These are phyloP conservation scores for Suillus hirtellus DNA, from an alignment of 768 basidiomycete species.

Conservation along the genomic window DNA sequence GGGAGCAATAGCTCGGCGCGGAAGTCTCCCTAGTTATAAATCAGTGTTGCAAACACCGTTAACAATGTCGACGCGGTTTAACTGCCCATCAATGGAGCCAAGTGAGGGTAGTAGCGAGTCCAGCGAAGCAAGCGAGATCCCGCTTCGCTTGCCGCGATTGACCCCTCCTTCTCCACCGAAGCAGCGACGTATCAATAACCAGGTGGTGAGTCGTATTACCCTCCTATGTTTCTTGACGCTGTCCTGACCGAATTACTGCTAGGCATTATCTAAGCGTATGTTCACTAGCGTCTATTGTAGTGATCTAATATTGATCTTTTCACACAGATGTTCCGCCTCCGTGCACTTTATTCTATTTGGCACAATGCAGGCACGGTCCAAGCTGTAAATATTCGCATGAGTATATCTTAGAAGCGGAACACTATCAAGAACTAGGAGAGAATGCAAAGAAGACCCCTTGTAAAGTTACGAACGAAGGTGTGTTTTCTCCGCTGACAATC, in stretches of 20 bases:
- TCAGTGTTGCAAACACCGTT: slow-evolving; percentile 31
- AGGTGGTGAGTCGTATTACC: slow-evolving; percentile 43
- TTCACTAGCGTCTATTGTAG: slow-evolving; percentile 20
- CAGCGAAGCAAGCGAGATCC: slow-evolving; percentile 45
- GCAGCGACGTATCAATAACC: slow-evolving; percentile 49
- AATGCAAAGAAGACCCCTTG: slow-evolving; percentile 67
- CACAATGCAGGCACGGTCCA: slow-evolving; percentile 57
- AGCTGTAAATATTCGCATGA: slow-evolving; percentile 65
- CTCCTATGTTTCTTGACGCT: slow-evolving; percentile 19
- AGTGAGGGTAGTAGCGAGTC: slow-evolving; percentile 46
- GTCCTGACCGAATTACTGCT: slow-evolving; percentile 4
- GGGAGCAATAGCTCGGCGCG: slow-evolving; percentile 18
- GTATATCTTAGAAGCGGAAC: slow-evolving; percentile 54
- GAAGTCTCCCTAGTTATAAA: slow-evolving; percentile 43
- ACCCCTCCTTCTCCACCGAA: slow-evolving; percentile 36
- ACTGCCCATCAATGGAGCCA: slow-evolving; percentile 42
- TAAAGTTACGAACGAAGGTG: slow-evolving; percentile 58
- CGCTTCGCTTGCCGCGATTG: slow-evolving; percentile 26
- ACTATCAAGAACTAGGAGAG: slow-evolving; percentile 51
- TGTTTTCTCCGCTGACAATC: slow-evolving; percentile 14
- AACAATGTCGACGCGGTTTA: slow-evolving; percentile 31
- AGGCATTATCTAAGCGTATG: slow-evolving; percentile 66
- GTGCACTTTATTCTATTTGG: slow-evolving; percentile 66
- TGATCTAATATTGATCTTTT: slow-evolving; percentile 3
- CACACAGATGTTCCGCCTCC: slow-evolving; percentile 60